Evolutionary conservation across 2,329 filamentous ascomycete species (phyloP).

Genomic region (Fusarium agapanthi): DNA sequence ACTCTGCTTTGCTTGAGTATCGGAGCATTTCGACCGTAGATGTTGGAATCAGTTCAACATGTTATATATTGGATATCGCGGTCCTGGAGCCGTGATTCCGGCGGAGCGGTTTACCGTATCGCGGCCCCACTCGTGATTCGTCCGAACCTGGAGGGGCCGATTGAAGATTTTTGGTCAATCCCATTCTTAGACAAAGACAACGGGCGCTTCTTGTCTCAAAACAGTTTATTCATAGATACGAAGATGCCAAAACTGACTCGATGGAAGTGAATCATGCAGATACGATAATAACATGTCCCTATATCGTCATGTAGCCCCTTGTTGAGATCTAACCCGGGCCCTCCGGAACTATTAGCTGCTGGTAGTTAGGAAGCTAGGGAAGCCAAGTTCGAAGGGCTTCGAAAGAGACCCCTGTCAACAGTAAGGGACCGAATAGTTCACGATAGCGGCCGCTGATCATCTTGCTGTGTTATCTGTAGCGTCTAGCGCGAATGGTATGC

Average conservation of each 20-base stretch:
- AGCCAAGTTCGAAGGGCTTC: not conserved
- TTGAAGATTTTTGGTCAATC: not conserved
- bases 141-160: not conserved
- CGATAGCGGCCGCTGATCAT: conserved; percentile 8
- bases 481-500: conserved; percentile 11
- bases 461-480: not conserved
- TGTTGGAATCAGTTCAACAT: not conserved
- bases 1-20: not conserved
- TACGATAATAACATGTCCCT: not conserved
- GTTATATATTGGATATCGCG: not conserved
- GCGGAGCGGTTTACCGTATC: not conserved
- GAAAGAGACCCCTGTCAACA: not conserved
- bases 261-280: not conserved
- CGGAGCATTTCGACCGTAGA: not conserved
- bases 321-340: not conserved
- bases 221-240: not conserved
- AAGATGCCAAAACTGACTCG: not conserved
- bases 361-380: not conserved
- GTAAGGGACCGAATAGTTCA: not conserved
- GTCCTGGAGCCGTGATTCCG: conserved; percentile 3
- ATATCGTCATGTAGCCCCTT: not conserved
- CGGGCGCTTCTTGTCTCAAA: not conserved
- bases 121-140: conserved; percentile 2
- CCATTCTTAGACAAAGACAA: not conserved
- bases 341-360: not conserved